Evolutionary conservation across 2,329 filamentous ascomycete genomes (phyloP).

Genomic region (Cladosporium halotolerans): DNA sequence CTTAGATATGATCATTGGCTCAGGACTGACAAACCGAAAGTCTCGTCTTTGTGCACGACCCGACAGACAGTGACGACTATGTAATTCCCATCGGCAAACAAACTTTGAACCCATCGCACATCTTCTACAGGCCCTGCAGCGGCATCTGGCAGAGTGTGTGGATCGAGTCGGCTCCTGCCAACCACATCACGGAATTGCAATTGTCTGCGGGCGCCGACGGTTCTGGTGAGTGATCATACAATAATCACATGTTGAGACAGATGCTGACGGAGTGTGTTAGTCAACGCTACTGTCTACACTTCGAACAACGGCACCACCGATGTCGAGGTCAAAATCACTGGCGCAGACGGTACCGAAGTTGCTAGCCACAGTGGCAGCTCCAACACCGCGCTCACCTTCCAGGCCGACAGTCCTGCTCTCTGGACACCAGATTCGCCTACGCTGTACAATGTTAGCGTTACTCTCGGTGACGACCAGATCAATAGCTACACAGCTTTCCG

Average conservation of each 20-base stretch:
- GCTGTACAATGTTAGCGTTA: slow-evolving; percentile 57
- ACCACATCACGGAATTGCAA: slow-evolving; percentile 53
- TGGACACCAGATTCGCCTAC: slow-evolving; percentile 59
- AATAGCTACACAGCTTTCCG: slow-evolving; percentile 62
- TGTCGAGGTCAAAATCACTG: slow-evolving; percentile 31
- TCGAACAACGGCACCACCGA: slow-evolving; percentile 28
- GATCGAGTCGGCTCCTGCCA: slow-evolving; percentile 54
- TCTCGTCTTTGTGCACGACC: slow-evolving; percentile 59
- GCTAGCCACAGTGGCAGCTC: slow-evolving; percentile 40
- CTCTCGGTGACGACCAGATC: slow-evolving; percentile 45
- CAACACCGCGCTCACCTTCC: slow-evolving; percentile 49
- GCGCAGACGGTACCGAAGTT: slow-evolving; percentile 25
- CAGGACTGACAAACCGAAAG: slow-evolving; percentile 43
- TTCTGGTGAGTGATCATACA: not conserved
- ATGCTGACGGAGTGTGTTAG: not conserved
- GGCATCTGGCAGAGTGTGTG: slow-evolving; percentile 69
- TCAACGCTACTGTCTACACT: slow-evolving; percentile 41
- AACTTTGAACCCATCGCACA: slow-evolving; percentile 53
- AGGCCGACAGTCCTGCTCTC: slow-evolving; percentile 46
- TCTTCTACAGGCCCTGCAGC: slow-evolving; percentile 64
- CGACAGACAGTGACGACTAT: slow-evolving; percentile 49
- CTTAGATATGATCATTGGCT: slow-evolving; percentile 37
- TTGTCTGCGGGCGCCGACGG: slow-evolving; percentile 41
- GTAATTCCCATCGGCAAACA: slow-evolving; percentile 54
- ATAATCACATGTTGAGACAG: not conserved